A percentile compares a stretch with the other conserved stretches of the same genome.
Conservation (phyloP, 1,284 basidiomycete species). For the Cystobasidium pallidum region DNA sequence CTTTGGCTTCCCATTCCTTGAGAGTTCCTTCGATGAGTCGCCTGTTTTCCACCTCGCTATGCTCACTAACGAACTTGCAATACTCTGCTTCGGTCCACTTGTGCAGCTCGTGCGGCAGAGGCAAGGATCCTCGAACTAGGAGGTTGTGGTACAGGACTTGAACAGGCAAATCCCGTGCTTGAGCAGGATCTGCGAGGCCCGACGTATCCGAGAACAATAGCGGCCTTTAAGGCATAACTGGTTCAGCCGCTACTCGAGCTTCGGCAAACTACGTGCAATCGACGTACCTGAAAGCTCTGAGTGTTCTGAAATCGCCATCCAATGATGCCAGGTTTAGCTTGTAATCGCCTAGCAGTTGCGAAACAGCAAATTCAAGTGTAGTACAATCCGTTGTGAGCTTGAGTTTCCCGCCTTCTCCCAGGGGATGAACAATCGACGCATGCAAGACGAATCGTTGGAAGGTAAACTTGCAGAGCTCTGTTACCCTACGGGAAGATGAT, state of each 20-base stretch:
- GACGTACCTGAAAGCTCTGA: conserved; percentile 67
- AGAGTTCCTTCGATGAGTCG: conserved; percentile 44
- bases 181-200: conserved; percentile 66
- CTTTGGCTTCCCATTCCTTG: conserved; percentile 42
- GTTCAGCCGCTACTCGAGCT: neutral
- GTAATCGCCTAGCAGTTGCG: conserved; percentile 52
- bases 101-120: conserved; percentile 80
- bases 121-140: conserved; percentile 75
- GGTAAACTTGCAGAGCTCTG: conserved; percentile 66
- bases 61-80: conserved; percentile 64
- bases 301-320: conserved; percentile 52
- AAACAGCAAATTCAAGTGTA: conserved; percentile 80
- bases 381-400: conserved; percentile 94
- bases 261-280: neutral
- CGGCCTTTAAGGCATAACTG: conserved; percentile 62
- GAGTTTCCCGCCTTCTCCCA: conserved; percentile 85
- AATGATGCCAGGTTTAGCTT: conserved; percentile 47
- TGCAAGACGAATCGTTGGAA: conserved; percentile 85
- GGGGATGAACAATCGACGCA: conserved; percentile 80
- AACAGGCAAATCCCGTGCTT: conserved; percentile 72
- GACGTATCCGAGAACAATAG: conserved; percentile 81
- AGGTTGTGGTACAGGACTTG: conserved; percentile 87
- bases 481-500: conserved; percentile 62
- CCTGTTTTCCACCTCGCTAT: conserved; percentile 48
- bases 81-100: conserved; percentile 93